phyloP scores from a whole-genome alignment of 1,284 basidiomycete species.

The Sporisorium sorghi region DNA sequence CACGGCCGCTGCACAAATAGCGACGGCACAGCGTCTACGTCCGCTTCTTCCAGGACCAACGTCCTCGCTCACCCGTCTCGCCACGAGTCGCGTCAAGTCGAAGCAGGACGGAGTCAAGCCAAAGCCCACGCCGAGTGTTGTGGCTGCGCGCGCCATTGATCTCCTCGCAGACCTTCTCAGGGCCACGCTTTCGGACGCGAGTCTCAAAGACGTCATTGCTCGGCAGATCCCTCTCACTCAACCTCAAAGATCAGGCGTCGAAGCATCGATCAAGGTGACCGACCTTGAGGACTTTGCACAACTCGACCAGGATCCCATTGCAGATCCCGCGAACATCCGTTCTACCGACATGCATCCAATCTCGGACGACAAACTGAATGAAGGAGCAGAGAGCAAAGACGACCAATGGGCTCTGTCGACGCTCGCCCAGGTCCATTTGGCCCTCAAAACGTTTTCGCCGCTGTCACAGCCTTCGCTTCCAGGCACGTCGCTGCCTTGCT shows the following conservation, averaged over 20 bases:
- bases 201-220: neutral
- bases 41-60: constrained; percentile 41
- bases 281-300: constrained; percentile 22
- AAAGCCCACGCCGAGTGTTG: constrained; percentile 20
- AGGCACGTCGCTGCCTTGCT: constrained; percentile 25
- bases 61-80: constrained; percentile 37
- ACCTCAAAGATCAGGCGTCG: neutral
- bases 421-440: constrained; percentile 38
- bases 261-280: constrained; percentile 7
- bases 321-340: neutral
- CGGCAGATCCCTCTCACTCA: neutral
- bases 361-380: neutral
- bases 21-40: constrained; percentile 18
- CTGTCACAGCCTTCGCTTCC: constrained; percentile 31
- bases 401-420: constrained; percentile 36
- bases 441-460: constrained; percentile 33
- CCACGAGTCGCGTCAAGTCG: constrained; percentile 26
- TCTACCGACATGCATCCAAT: neutral
- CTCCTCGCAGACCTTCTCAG: constrained; percentile 29
- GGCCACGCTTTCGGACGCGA: constrained; percentile 18
- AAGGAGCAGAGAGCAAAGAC: constrained; percentile 8
- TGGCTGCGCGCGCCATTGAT: constrained; percentile 20
- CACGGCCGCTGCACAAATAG: neutral
- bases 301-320: neutral
- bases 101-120: constrained; percentile 5